Conservation (phyloP, 768 basidiomycete species). For the Panaeolus papilionaceus region DNA sequence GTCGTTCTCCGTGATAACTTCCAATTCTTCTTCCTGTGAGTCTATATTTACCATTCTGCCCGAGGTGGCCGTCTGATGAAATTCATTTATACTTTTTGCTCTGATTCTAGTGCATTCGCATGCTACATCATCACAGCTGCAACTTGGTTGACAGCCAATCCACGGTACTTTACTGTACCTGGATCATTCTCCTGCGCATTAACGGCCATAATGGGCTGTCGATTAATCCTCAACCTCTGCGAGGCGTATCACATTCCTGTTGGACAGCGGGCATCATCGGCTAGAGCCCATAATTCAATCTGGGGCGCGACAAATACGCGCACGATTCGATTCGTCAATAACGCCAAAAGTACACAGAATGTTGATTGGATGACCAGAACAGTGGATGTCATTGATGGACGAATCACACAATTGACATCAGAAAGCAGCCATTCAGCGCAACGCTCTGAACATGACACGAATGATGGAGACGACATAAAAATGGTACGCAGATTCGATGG, state of each 20-base stretch:
- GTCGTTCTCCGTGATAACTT: constrained; percentile 36
- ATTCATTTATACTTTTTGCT: neutral
- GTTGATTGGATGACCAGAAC: neutral
- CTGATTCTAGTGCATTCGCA: constrained; percentile 27
- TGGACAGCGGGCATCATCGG: neutral
- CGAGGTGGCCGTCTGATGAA: neutral
- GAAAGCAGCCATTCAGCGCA: neutral
- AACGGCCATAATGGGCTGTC: constrained; percentile 34
- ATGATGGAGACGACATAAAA: neutral
- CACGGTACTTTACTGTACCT: constrained; percentile 33
- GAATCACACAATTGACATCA: neutral
- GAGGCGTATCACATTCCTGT: constrained; percentile 31
- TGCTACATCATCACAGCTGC: constrained; percentile 31
- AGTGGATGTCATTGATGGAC: constrained; percentile 2
- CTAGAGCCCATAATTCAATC: constrained; percentile 17
- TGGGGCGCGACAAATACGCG: constrained; percentile 22
- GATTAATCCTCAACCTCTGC: constrained; percentile 38
- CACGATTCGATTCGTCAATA: constrained; percentile 18
- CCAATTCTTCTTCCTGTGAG: constrained; percentile 34
- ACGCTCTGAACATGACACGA: neutral
- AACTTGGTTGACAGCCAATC: constrained; percentile 32
- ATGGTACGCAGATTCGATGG: neutral
- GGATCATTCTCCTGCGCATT: constrained; percentile 30
- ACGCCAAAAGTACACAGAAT: neutral
- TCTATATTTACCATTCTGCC: neutral